A percentile compares a stretch with the other conserved stretches of the same genome.
Evolutionary conservation across 2,329 filamentous ascomycete genomes (phyloP).

Genomic region (Lomentospora prolificans): DNA sequence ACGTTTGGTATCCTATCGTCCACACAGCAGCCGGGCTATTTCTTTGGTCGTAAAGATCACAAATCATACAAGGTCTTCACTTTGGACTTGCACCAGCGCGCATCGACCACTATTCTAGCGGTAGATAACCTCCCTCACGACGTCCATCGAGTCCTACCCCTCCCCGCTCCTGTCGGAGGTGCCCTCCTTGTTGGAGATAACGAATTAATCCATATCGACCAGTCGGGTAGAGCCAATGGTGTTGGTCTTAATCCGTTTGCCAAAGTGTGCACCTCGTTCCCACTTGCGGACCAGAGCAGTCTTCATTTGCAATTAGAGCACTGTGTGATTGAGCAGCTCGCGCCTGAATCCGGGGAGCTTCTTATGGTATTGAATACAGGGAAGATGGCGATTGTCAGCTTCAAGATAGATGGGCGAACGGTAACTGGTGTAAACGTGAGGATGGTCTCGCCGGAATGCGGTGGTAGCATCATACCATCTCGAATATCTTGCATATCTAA

Average conservation of each 20-base stretch:
- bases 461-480: slow-evolving; percentile 51
- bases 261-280: slow-evolving; percentile 71
- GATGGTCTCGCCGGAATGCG: slow-evolving; percentile 50
- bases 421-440: slow-evolving; percentile 78
- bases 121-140: slow-evolving; percentile 81
- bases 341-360: slow-evolving; percentile 68
- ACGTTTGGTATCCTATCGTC: slow-evolving; percentile 93
- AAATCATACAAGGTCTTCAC: slow-evolving; percentile 92
- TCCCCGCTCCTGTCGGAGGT: slow-evolving; percentile 81
- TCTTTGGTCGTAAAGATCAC: slow-evolving; percentile 75
- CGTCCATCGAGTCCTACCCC: slow-evolving; percentile 68
- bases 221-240: slow-evolving; percentile 86
- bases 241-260: slow-evolving; percentile 90
- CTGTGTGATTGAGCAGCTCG: slow-evolving; percentile 67
- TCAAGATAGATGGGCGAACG: slow-evolving; percentile 81
- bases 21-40: slow-evolving; percentile 59
- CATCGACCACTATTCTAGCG: slow-evolving; percentile 85
- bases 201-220: slow-evolving; percentile 89
- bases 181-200: slow-evolving; percentile 80
- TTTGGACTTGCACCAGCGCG: slow-evolving; percentile 82
- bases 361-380: slow-evolving; percentile 74
- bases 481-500: slow-evolving; percentile 60
- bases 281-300: slow-evolving; percentile 76
- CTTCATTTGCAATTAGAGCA: slow-evolving; percentile 72
- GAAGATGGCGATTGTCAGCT: slow-evolving; percentile 63